Base-by-base conservation (phyloP, 768 basidiomycete species). In the Amanita polypyramis region DNA sequence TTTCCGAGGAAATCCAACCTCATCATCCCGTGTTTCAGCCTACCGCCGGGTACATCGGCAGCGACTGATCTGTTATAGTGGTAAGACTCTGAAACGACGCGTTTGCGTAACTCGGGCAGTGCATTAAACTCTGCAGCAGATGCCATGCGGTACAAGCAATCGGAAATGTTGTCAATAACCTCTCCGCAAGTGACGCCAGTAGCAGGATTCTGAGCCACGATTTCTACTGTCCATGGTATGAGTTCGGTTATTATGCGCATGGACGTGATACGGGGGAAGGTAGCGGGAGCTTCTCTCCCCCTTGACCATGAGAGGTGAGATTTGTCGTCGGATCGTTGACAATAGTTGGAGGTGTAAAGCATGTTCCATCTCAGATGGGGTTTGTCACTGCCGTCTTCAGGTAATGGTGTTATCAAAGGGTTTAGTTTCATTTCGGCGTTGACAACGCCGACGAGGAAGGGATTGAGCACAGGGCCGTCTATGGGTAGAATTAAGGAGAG, bases 401-500 rank as follows among this genome's bases (percentile, higher is more conserved):
- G 65, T 35, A 57, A 57, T 15, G 80, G 78, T 0, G 62, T 56
- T 12, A 87, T 65, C 20, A 86, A 68, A 0, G 85, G 83, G 57
- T 88, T 87, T 29, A 88, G 49, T 39, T 63, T 60, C 4, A 80
- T 53, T 5, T 54, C 52, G 1, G 76, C 77, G 0, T 65, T 55
- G 8, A 85, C 72, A 20, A 76, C 63, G 43, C 67, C 69, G 14
- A 72, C 60, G 15, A 81, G 59, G 53, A 82, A 74, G 0, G 85
- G 77, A 9, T 75, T 74, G 2, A 89, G 67, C 8, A 87, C 84
- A 2, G 86, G 84, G 0, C 82, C 80, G 57, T 88, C 80, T 81
- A 60, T 32, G 43, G 33, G 54, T 49, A 32, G 51, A 43, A 52
- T 47, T 17, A 45, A 54, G 29, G 51, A 55, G 30, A 27, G 25